Conservation (phyloP, 2,329 filamentous ascomycete genomes). For the Xylariales sp. region DNA sequence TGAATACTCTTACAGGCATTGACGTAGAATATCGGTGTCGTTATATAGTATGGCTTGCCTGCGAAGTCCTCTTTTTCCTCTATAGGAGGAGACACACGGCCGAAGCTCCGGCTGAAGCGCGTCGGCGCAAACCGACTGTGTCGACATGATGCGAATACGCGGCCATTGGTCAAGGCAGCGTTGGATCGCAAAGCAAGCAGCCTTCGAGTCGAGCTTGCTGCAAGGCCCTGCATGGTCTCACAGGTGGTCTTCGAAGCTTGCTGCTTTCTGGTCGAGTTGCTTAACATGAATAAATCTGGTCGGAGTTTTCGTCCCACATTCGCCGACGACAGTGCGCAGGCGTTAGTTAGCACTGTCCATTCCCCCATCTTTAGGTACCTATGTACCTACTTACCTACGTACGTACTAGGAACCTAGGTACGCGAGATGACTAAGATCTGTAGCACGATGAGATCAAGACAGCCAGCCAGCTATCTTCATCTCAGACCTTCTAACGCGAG, state of each 20-base stretch:
- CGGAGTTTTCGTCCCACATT: background rate
- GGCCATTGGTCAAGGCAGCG: conserved; percentile 13
- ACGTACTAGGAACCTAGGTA: too few species aligned
- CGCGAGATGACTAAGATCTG: too few species aligned
- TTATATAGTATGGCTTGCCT: conserved; percentile 86
- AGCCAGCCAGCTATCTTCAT: too few species aligned
- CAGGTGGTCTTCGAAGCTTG: background rate
- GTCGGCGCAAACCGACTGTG: conserved; percentile 13
- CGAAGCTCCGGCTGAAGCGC: conserved; percentile 14
- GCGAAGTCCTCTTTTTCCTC: conserved; percentile 7
- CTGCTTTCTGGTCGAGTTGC: too few species aligned
- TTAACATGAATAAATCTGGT: too few species aligned
- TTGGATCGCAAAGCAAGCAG: background rate
- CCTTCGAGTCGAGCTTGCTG: background rate
- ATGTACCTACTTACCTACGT: too few species aligned
- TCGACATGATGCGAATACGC: conserved; percentile 23
- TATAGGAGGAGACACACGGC: too few species aligned
- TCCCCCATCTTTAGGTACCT: too few species aligned
- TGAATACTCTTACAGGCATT: conserved; percentile 66
- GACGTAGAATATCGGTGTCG: conserved; percentile 97
- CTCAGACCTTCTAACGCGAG: too few species aligned
- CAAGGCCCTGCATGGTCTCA: background rate
- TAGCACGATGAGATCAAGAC: too few species aligned
- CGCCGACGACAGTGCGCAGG: background rate
- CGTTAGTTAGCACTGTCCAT: too few species aligned